Evolutionary conservation across 2,329 filamentous ascomycete species (phyloP), one percentile per base, ranked within the genome.

Genomic region (Neofusicoccum sp.): DNA sequence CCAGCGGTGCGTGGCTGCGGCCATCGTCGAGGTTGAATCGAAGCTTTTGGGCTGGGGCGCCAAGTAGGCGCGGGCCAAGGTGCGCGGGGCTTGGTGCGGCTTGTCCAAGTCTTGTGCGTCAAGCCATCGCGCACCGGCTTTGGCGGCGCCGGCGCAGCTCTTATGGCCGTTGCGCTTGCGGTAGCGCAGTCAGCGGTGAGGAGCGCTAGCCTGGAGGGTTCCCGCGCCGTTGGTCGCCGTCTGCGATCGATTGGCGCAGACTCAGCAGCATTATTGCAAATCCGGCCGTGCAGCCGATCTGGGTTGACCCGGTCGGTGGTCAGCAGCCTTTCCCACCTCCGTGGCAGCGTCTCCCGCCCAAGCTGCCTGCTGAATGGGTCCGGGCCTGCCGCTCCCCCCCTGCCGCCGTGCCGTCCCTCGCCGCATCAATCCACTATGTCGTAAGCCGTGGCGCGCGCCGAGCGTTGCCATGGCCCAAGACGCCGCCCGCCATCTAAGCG

Each of bases 11-110:
- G n/a, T n/a, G n/a, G n/a, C n/a, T n/a, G n/a, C n/a, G n/a, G n/a
- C n/a, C n/a, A n/a, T n/a, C n/a, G n/a, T 26, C 16, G 16, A 24
- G 41, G 43, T 47, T n/a, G 9, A 1, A n/a, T 53, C 49, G 49
- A 53, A 53, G 49, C 49, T 53, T 53, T 53, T 40, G n/a, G 34
- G 49, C 34, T 30, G 26, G 49, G 33, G 33, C 20, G 34, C 49
- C 49, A 53, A 53, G 49, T 53, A 26, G 24, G 34, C 11, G 34
- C 47, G 31, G 26, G 28, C 26, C 44, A 8, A 12, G 33, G 33
- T 7, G 9, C 47, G 31, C 31, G 14, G 9, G 34, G 49, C 49
- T 53, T 53, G 34, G 49, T 40, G 36, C 24, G 49, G 49, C 49
- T 53, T 53, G 36, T 53, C 14, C 30, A 16, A 24, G 49, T 38